Evolutionary conservation across 345 rosid species (phyloP).

Genomic region (Eucalyptus microcorys): DNA sequence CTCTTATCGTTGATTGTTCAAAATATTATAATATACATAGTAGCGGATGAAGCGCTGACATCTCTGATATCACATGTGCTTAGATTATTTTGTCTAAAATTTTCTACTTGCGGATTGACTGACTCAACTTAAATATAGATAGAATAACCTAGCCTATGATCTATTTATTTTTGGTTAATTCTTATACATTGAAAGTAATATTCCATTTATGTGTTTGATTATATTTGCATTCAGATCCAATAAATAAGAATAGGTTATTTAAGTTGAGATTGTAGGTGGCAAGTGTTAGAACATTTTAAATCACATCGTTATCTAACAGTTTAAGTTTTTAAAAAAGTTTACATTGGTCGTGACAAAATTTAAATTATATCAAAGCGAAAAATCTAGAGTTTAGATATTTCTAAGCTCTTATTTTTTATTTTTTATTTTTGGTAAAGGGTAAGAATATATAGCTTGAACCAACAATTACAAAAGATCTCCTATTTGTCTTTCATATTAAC

Average conservation of each 20-base stretch:
- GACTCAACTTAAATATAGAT: background rate
- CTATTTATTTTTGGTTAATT: too few relatives aligned
- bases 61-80: background rate
- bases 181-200: background rate
- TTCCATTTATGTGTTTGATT: background rate
- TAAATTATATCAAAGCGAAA: too few relatives aligned
- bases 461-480: too few relatives aligned
- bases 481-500: too few relatives aligned
- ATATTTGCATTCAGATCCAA: accelerated
- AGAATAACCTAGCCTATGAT: too few relatives aligned
- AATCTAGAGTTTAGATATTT: background rate
- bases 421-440: too few relatives aligned
- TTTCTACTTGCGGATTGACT: background rate
- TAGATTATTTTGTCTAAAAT: background rate
- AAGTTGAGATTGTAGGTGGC: background rate
- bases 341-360: accelerated
- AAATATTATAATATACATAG: background rate
- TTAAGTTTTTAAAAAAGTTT: too few relatives aligned
- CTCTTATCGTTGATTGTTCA: background rate
- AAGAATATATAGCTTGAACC: too few relatives aligned
- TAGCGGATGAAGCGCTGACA: background rate
- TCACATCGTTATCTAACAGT: accelerated
- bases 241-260: background rate
- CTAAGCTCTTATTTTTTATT: too few relatives aligned
- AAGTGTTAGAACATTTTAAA: background rate